phyloP scores from a whole-genome alignment of 2,329 filamentous ascomycete genomes.

The Cadophora gregata region DNA sequence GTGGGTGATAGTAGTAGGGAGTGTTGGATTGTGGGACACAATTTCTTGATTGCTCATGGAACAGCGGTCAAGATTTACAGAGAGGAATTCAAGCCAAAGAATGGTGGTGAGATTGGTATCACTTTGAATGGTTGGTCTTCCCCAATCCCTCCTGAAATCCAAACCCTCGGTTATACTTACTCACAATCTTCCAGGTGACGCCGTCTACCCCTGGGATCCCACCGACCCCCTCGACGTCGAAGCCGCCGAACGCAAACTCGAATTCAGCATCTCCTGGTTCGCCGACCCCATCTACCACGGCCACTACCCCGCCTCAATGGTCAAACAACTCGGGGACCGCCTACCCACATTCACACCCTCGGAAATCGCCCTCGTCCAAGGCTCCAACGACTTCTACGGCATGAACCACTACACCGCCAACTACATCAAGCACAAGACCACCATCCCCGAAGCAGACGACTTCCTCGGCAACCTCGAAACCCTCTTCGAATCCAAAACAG shows the following conservation, averaged over 20 bases:
- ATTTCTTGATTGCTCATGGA: conserved; percentile 79
- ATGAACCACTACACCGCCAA: conserved; percentile 95
- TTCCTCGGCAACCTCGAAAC: conserved; percentile 78
- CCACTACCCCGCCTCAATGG: conserved; percentile 84
- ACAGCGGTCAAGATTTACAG: conserved; percentile 82
- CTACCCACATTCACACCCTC: conserved; percentile 77
- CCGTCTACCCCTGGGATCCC: conserved; percentile 82
- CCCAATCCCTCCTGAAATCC: not conserved
- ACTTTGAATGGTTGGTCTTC: conserved; percentile 74
- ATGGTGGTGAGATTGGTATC: conserved; percentile 83
- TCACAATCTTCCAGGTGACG: conserved; percentile 63
- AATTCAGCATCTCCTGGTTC: conserved; percentile 89
- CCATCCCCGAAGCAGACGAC: conserved; percentile 67
- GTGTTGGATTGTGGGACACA: conserved; percentile 84
- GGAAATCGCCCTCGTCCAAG: conserved; percentile 75
- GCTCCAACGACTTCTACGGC: conserved; percentile 92
- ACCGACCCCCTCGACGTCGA: conserved; percentile 76
- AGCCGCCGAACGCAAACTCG: conserved; percentile 80
- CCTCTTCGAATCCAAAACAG: conserved; percentile 72
- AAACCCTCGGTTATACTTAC: not conserved
- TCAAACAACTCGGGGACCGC: conserved; percentile 77
- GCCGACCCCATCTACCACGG: conserved; percentile 87
- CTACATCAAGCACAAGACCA: conserved; percentile 77
- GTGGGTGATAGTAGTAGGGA: conserved; percentile 78
- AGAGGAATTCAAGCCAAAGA: conserved; percentile 76